Base-by-base conservation (phyloP, 2,329 filamentous ascomycete genomes). In the Diaporthe citriasiana region DNA sequence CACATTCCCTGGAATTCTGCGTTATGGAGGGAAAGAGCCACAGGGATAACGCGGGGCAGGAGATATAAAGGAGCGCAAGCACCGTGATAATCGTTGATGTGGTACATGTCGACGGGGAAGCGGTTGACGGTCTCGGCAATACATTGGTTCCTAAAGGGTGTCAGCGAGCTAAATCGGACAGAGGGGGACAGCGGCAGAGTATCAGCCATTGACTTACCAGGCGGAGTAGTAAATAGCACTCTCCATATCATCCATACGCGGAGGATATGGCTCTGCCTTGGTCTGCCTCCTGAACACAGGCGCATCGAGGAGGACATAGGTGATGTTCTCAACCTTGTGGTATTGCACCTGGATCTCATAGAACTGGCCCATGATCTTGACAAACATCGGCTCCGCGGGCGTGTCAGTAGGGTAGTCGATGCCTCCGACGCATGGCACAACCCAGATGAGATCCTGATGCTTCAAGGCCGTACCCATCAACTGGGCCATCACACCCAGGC, bases 151-250 rank as follows among this genome's bases (percentile, higher is more conserved):
- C 91, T 93, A 90, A 90, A 91, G 79, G 25, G 5, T 3, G 35
- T 75, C 33, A 73, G 74, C 25, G 33, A 45, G 8, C 1, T 35
- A 10, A 25, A 8, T 12, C 53, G 3, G 0, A 27, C 7, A 25
- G 22, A 59, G n/a, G 19, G 4, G 40, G 1, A n/a, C 7, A 25
- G 30, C 42, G n/a, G 15, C 1, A 57, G 25, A 47, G 0, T 5
- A 2, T 42, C 12, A 10, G n/a, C 22, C 12, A 13, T 38, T n/a
- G 17, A 66, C 72, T 72, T 40, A 75, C 91, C 91, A 93, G 2
- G 91, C 90, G 2, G 90, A 92, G n/a, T 93, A 93, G 82, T 92
- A 92, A 60, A 93, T 89, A 9, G 91, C 91, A 77, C 88, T 90
- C 75, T 91, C 89, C 74, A 93, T 84, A 79, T 93, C 90, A 78